Conservation (phyloP, 108 stramenopile genomes). For the Bacterosira constricta region DNA sequence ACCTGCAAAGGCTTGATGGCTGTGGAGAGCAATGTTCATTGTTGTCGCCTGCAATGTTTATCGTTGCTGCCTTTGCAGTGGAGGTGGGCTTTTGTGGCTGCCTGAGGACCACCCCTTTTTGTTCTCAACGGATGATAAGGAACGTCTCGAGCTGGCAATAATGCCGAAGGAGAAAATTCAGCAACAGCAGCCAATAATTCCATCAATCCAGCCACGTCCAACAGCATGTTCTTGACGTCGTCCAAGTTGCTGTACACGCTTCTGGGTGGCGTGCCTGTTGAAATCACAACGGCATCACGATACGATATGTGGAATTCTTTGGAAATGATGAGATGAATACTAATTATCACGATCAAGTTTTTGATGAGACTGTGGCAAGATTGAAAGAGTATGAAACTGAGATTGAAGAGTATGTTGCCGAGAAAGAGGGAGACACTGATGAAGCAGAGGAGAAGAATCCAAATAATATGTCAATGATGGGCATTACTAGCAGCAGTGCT, state of each 20-base stretch:
- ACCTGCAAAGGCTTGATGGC: no score
- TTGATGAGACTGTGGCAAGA: slow-evolving; percentile 30
- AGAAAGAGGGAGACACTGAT: slow-evolving; percentile 11
- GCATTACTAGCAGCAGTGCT: background rate
- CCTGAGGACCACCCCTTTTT: no score
- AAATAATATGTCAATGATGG: background rate
- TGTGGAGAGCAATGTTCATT: no score
- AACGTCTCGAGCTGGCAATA: background rate
- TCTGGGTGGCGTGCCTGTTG: no score
- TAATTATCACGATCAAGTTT: no score
- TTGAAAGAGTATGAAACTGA: slow-evolving; percentile 22
- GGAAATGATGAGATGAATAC: no score
- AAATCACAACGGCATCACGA: no score
- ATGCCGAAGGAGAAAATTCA: background rate
- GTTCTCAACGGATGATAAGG: no score
- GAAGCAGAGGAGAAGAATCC: slow-evolving; percentile 29
- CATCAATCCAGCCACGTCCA: slow-evolving; percentile 29
- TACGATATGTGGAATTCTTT: no score
- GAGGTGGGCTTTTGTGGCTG: no score
- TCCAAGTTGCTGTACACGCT: slow-evolving; percentile 62
- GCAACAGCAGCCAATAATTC: slow-evolving; percentile 25
- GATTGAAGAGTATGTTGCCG: slow-evolving; percentile 28
- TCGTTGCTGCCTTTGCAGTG: no score
- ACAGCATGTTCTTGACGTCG: slow-evolving; percentile 54
- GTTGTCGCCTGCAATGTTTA: no score